phyloP scores from a whole-genome alignment of 164 flowering plant species.

The Platanus orientalis region DNA sequence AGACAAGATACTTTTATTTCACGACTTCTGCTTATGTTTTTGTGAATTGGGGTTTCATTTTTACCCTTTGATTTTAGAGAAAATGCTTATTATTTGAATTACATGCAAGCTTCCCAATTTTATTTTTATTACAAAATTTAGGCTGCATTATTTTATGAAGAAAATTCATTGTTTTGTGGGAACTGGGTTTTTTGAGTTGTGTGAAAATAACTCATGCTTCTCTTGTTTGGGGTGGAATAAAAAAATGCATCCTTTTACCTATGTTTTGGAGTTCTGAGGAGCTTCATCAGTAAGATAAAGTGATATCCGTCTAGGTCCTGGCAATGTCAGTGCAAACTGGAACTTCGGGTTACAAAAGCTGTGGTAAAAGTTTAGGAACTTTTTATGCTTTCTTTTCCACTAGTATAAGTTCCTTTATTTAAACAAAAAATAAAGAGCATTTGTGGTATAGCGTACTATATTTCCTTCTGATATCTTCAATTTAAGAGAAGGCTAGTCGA shows the following conservation, averaged over 20 bases:
- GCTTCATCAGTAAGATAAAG: constrained; percentile 16
- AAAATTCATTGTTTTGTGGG: background rate
- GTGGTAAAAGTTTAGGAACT: constrained; percentile 7
- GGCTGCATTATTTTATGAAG: too few relatives aligned
- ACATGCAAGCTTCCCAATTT: too few relatives aligned
- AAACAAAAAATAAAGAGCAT: background rate
- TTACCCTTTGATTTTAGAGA: background rate
- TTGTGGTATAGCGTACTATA: background rate
- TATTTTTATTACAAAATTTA: too few relatives aligned
- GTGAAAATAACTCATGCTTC: too few relatives aligned
- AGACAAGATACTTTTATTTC: too few relatives aligned
- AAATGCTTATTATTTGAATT: too few relatives aligned
- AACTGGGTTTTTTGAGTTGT: too few relatives aligned
- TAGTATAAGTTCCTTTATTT: too few relatives aligned
- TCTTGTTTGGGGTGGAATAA: too few relatives aligned
- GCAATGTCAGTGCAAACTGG: constrained; percentile 14
- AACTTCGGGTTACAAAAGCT: background rate
- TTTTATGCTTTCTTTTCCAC: background rate
- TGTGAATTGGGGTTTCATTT: constrained; percentile 1
- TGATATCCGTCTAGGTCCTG: constrained; percentile 16
- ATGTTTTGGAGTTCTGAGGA: constrained; percentile 11
- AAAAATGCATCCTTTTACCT: too few relatives aligned
- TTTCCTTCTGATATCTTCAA: background rate
- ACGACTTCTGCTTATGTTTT: too few relatives aligned
- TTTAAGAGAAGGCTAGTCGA: too few relatives aligned